Base-by-base conservation (phyloP, 257 asterid genomes). In the Ophiorrhiza pumila region DNA sequence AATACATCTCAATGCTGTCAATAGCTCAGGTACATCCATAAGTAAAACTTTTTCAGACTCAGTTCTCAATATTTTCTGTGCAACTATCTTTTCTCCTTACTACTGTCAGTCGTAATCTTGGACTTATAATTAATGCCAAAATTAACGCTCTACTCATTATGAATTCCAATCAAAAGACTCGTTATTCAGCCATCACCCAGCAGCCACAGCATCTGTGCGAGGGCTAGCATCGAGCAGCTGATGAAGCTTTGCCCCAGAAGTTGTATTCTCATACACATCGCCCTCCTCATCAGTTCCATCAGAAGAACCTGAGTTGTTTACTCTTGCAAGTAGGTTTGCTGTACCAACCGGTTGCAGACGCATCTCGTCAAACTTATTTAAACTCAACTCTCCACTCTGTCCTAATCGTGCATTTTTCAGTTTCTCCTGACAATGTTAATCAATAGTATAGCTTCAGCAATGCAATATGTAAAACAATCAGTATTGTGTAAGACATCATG, bases 161-260 rank as follows among this genome's bases (percentile, higher is more conserved):
- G 37, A 32, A 15, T 35, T 50, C 53, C 15, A 31, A 17, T 46
- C 23, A 1, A n/a, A 37, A 58, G 47, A 8, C 22, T 23, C 25
- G 63, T 6, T 6, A 49, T 64, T 34, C 5, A 15, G 20, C 59
- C 37, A 14, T 93, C 87, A 95, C 65, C 95, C 79, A 46, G 99
- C 98, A 12, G 92, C 98, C 31, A 95, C 99, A 29, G 96, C 96
- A 79, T 92, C 98, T 0, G 90, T 78, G 75, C 92, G 79, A 66
- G 93, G 87, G 73, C 82, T 87, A 17, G 84, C 60, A 68, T 89
- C 89, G 0, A 95, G 96, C 76, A 95, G 93, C 83, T 89, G 96
- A 58, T 74, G 97, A 80, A 89, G 98, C 84, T 87, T 91, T 35
- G 92, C 84, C 49, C 90, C 90, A 2, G 94, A 75, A 50, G 79